phyloP scores from a whole-genome alignment of 306 rosid genomes.

The Mimosa bimucronata region DNA sequence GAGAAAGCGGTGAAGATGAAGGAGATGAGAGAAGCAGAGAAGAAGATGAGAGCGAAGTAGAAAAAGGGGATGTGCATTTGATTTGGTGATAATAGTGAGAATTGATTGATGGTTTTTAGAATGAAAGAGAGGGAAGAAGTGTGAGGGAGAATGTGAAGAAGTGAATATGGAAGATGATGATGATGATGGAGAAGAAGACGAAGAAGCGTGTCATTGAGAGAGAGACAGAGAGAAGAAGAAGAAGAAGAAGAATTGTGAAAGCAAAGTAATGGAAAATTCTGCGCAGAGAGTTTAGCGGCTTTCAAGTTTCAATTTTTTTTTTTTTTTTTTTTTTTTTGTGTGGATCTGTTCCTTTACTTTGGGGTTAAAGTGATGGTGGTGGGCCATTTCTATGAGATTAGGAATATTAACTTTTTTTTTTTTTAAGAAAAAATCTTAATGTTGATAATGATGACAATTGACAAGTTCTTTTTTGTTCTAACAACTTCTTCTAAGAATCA shows the following conservation, averaged over 20 bases:
- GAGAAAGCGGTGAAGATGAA: constrained; percentile 42
- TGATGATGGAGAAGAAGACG: constrained; percentile 15
- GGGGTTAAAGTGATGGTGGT: neutral
- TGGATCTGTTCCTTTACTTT: neutral
- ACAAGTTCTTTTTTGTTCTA: no score
- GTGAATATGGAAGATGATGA: constrained; percentile 53
- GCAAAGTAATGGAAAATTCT: constrained; percentile 14
- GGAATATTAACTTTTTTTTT: neutral
- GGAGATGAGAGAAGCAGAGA: constrained; percentile 42
- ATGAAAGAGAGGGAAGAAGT: constrained; percentile 31
- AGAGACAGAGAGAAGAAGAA: neutral
- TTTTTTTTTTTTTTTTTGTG: no score
- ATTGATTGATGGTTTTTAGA: constrained; percentile 34
- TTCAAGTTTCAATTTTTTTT: constrained; percentile 30
- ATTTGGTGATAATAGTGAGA: constrained; percentile 2
- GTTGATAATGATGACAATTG: neutral
- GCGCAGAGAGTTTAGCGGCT: constrained; percentile 12
- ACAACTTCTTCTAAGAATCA: neutral
- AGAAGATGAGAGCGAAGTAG: constrained; percentile 34
- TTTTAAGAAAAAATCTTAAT: neutral
- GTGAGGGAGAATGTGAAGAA: constrained; percentile 34
- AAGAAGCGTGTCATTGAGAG: constrained; percentile 47
- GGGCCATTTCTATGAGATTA: constrained; percentile 14
- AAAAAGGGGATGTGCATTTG: constrained; percentile 50
- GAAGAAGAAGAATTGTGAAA: constrained; percentile 1